These are phyloP conservation scores for Mrakia blollopis DNA, from an alignment of 768 basidiomycete species.

Conservation along the genomic window DNA sequence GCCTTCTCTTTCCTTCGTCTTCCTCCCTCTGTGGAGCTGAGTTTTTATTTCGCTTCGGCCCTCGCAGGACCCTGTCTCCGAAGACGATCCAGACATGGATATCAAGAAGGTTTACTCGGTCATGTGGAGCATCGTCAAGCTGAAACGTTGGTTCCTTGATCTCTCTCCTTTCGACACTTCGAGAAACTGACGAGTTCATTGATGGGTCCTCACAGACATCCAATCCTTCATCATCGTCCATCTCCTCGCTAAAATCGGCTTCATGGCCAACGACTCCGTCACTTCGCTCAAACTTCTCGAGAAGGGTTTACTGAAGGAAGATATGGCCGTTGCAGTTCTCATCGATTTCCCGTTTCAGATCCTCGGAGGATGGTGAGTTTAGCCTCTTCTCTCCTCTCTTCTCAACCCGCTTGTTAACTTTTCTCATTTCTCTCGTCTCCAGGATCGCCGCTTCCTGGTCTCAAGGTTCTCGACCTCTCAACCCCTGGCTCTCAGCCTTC, in stretches of 20 bases:
- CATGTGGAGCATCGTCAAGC: conserved; percentile 87
- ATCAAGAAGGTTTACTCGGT: conserved; percentile 84
- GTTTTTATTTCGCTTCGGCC: background rate
- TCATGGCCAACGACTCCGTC: conserved; percentile 86
- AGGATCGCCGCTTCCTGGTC: conserved; percentile 32
- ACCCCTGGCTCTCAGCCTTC: conserved; percentile 77
- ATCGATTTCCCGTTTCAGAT: conserved; percentile 99
- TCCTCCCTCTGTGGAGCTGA: background rate
- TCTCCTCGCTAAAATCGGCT: conserved; percentile 87
- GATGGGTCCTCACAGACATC: conserved; percentile 59
- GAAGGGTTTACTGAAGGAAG: conserved; percentile 91
- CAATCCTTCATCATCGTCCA: conserved; percentile 82
- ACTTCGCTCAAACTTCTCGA: conserved; percentile 92
- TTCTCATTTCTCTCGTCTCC: conserved; percentile 36
- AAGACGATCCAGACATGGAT: conserved; percentile 78
- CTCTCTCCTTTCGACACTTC: background rate
- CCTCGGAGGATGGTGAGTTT: conserved; percentile 66
- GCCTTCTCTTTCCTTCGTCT: background rate
- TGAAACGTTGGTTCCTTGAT: conserved; percentile 74
- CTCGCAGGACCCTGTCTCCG: conserved; percentile 60
- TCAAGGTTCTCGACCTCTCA: conserved; percentile 41
- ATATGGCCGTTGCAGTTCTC: conserved; percentile 88
- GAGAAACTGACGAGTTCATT: background rate
- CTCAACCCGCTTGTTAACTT: too few species aligned
- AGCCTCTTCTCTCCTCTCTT: too few species aligned